A percentile compares a stretch with the other conserved stretches of the same genome.
phyloP scores from a whole-genome alignment of 495 filamentous ascomycete genomes.

The Wilcoxina mikolae region DNA sequence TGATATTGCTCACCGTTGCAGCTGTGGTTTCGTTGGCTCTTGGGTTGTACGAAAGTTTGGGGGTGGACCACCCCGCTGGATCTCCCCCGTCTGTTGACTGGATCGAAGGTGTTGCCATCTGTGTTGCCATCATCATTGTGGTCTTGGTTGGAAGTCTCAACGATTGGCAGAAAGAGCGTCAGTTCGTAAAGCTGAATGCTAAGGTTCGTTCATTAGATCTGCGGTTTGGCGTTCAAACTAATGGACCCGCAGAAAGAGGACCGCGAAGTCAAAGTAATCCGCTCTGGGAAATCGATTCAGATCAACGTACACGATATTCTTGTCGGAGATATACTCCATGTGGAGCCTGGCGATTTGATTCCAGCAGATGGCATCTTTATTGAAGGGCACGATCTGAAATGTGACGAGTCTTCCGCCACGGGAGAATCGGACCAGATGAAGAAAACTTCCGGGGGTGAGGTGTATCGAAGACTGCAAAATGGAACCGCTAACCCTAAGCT shows the following conservation, averaged over 20 bases:
- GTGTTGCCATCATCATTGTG: slow-evolving; percentile 60
- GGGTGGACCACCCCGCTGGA: slow-evolving; percentile 31
- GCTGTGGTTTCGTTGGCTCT: slow-evolving; percentile 57
- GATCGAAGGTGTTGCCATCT: slow-evolving; percentile 69
- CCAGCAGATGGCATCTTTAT: slow-evolving; percentile 66
- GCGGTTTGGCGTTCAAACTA: neutral
- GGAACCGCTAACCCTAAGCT: slow-evolving; percentile 62
- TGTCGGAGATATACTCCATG: slow-evolving; percentile 56
- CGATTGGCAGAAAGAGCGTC: slow-evolving; percentile 65
- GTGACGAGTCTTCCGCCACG: slow-evolving; percentile 70
- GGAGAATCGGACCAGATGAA: slow-evolving; percentile 71
- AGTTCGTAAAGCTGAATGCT: slow-evolving; percentile 65
- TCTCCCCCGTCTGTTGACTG: slow-evolving; percentile 45
- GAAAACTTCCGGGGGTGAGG: slow-evolving; percentile 60
- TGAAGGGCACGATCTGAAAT: slow-evolving; percentile 58
- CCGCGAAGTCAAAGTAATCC: slow-evolving; percentile 58
- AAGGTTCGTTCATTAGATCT: slow-evolving; percentile 30
- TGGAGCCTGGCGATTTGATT: slow-evolving; percentile 61
- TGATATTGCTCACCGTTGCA: slow-evolving; percentile 60
- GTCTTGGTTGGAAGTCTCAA: slow-evolving; percentile 60
- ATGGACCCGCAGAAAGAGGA: slow-evolving; percentile 49
- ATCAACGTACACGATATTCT: slow-evolving; percentile 58
- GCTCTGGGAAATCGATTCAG: slow-evolving; percentile 58
- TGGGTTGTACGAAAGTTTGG: slow-evolving; percentile 54
- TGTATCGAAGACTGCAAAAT: slow-evolving; percentile 63